Conservation (phyloP, 73 alveolate species). For the Tetrahymena borealis region DNA sequence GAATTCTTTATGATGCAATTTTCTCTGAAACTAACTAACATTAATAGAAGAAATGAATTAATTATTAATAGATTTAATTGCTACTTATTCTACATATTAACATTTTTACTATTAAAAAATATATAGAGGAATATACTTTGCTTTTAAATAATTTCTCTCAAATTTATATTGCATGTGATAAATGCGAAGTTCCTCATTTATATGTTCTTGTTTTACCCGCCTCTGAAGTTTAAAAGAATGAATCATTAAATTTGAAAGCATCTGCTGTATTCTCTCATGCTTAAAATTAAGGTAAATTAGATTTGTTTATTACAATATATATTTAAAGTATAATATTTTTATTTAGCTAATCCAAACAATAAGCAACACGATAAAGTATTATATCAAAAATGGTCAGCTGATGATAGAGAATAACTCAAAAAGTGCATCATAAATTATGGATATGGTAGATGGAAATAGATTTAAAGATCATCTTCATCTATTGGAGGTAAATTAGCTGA, state of each 20-base stretch:
- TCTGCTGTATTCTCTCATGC: not conserved
- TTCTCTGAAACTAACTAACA: no score
- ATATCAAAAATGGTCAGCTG: slow-evolving; percentile 39
- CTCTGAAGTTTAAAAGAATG: not conserved
- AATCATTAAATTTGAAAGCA: not conserved
- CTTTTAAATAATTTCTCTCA: not conserved
- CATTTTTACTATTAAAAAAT: no score
- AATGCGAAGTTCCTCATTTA: not conserved
- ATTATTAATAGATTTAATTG: no score
- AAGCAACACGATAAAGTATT: slow-evolving; percentile 25
- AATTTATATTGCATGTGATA: not conserved
- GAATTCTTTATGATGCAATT: no score
- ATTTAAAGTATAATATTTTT: not conserved
- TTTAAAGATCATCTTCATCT: slow-evolving; percentile 34
- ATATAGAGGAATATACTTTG: not conserved
- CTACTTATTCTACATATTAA: no score
- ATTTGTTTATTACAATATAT: not conserved
- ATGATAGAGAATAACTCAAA: slow-evolving; percentile 46
- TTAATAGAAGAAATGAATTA: no score
- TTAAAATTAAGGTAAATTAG: not conserved
- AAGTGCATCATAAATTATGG: slow-evolving; percentile 40
- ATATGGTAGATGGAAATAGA: slow-evolving; percentile 37
- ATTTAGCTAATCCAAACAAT: not conserved
- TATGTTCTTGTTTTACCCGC: not conserved
- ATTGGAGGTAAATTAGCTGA: slow-evolving; percentile 56